These are phyloP conservation scores for Tulasnella sp. DNA, from an alignment of 768 basidiomycete genomes.

Conservation along the genomic window DNA sequence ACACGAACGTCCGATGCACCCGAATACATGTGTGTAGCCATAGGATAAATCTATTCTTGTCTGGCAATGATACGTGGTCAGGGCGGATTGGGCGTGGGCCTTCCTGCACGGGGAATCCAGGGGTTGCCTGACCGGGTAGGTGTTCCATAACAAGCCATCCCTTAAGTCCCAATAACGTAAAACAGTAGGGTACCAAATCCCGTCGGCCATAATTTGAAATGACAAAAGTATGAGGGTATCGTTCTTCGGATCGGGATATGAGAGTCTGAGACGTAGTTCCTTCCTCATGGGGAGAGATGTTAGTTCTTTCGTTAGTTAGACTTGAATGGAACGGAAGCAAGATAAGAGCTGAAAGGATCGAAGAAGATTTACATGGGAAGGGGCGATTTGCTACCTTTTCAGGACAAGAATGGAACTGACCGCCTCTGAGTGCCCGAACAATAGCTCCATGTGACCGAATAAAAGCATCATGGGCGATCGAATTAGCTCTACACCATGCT, in stretches of 20 bases:
- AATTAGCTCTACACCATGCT: background rate
- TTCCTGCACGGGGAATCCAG: background rate
- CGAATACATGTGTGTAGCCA: background rate
- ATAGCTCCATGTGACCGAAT: background rate
- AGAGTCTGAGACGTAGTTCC: background rate
- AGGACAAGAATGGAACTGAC: background rate
- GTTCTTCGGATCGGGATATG: background rate
- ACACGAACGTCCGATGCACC: no score
- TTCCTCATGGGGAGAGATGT: background rate
- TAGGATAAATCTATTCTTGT: no score
- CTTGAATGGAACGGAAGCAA: background rate
- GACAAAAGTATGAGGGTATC: background rate
- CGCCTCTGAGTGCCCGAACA: background rate
- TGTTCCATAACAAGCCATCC: background rate
- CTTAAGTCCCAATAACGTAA: background rate
- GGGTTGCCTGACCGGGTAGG: background rate
- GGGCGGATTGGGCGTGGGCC: no score
- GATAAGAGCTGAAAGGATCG: background rate
- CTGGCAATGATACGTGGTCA: background rate
- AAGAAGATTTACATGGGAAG: background rate
- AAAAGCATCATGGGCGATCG: background rate
- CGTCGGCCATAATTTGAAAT: background rate
- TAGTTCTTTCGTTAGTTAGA: background rate
- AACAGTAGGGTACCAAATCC: background rate
- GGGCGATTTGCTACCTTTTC: background rate